Evolutionary conservation across 805 yeast species (phyloP), one percentile per base, ranked within the genome.

Genomic region (Tanozyma kutaoensis): DNA sequence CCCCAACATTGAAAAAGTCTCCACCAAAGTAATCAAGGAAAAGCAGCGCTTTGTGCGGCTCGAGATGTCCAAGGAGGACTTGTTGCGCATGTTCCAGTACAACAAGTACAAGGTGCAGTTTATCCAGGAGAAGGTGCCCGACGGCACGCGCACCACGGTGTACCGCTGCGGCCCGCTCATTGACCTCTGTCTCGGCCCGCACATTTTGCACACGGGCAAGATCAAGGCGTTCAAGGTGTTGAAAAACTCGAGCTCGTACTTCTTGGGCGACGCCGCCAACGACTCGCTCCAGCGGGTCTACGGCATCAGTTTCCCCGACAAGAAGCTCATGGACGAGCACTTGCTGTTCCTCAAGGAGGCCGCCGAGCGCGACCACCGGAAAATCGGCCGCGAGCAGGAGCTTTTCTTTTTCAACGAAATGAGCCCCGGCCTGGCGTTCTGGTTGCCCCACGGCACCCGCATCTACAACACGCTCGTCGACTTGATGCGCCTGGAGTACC

Each of bases 391-490:
- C 46, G 97, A 91, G 46, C 98, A 91, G 62, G 97, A 91, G 50
- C 69, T 91, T 47, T 91, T 86, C 62, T 72, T 77, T 58, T 91
- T 91, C 72, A 74, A 91, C 56, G 98, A 91, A 58, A 61, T 88
- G 78, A 81, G 95, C 12, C 99, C 99, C 29, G 99, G 99, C 39
- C 75, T 93, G 22, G 86, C 94, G 34, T 91, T 91, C 73, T 91
- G 97, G 97, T 69, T 91, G 45, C 99, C 99, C 27, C 98, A 88
- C 48, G 99, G 99, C 58, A 76, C 99, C 26, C 79, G 97, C 62
- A 91, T 91, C 50, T 91, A 91, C 69, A 82, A 82, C 58, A 72
- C 82, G 33, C 66, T 91, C 54, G 73, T 75, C 42, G 85, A 80
- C 18, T 57, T 84, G 55, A 51, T 91, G 59, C 73, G 88, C 60